A percentile compares a stretch with the other conserved stretches of the same genome.
phyloP scores from a whole-genome alignment of 2,329 filamentous ascomycete species.

The Penicillium sp. region DNA sequence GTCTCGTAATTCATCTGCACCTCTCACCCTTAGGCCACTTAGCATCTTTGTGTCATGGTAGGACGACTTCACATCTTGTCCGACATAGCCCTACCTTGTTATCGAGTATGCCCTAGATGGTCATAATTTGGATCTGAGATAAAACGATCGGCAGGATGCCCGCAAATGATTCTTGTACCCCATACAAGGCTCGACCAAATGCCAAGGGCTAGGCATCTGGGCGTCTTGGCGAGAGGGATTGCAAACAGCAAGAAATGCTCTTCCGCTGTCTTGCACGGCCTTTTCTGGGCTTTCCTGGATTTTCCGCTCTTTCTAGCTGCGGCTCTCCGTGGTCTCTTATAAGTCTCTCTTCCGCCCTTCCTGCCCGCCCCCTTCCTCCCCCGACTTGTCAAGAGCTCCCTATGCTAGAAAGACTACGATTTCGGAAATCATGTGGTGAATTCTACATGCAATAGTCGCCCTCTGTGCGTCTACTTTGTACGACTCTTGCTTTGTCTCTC shows the following conservation, averaged over 20 bases:
- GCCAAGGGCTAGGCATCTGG: slow-evolving; percentile 36
- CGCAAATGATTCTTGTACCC: neutral
- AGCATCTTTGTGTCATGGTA: neutral
- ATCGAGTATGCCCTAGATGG: neutral
- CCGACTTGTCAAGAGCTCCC: slow-evolving; percentile 10
- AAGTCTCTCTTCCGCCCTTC: slow-evolving; percentile 15
- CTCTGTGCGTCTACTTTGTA: slow-evolving; percentile 21
- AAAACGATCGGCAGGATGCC: neutral
- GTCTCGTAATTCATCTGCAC: slow-evolving; percentile 12
- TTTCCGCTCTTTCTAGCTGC: slow-evolving; percentile 22
- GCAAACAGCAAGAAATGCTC: slow-evolving; percentile 23
- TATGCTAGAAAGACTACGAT: slow-evolving; percentile 2
- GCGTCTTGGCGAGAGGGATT: slow-evolving; percentile 27
- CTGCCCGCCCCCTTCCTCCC: slow-evolving; percentile 4
- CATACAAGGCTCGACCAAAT: slow-evolving; percentile 17
- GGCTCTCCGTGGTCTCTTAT: slow-evolving; percentile 12
- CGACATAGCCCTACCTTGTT: neutral
- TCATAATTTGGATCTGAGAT: neutral
- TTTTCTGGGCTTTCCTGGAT: slow-evolving; percentile 21
- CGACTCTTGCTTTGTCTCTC: slow-evolving; percentile 13
- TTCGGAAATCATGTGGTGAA: slow-evolving; percentile 23
- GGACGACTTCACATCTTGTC: slow-evolving; percentile 4
- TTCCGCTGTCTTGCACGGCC: slow-evolving; percentile 24
- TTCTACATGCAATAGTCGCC: slow-evolving; percentile 17
- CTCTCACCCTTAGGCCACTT: slow-evolving; percentile 11